Percentiles rank a stretch among this genome's conserved stretches.
phyloP scores from a whole-genome alignment of 495 filamentous ascomycete genomes.

The Penicillium cataractarum region DNA sequence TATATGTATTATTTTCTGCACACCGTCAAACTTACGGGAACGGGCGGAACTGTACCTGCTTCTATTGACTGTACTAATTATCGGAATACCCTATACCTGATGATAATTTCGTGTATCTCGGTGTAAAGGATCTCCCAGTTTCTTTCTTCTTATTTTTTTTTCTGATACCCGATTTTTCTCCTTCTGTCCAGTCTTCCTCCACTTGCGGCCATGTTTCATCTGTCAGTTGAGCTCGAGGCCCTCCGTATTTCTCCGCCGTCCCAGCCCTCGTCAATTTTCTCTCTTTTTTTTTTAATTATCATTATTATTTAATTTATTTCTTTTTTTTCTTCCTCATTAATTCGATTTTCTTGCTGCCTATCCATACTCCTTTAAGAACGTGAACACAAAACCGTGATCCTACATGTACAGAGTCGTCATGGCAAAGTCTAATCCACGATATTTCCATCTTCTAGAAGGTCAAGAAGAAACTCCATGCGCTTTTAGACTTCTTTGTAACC shows the following conservation, averaged over 20 bases:
- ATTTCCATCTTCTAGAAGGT: constrained; percentile 2
- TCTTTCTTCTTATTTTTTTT: constrained; percentile 11
- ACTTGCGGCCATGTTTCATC: constrained; percentile 16
- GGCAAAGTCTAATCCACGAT: not conserved
- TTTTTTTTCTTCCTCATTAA: constrained; percentile 11
- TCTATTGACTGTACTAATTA: not conserved
- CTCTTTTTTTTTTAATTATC: not conserved
- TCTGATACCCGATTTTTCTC: not conserved
- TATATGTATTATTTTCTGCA: not conserved
- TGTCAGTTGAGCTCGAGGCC: not conserved
- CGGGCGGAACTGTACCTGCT: constrained; percentile 24
- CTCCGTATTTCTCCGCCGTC: constrained; percentile 25
- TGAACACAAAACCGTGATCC: no score
- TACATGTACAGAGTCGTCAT: not conserved
- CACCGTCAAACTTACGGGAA: not conserved
- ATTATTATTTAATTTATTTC: not conserved
- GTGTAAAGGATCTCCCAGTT: no score
- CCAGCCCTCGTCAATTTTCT: constrained; percentile 10
- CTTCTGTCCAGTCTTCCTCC: constrained; percentile 10
- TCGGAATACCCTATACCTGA: no score
- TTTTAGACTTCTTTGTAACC: not conserved
- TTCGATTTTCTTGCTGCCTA: not conserved
- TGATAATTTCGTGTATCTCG: no score
- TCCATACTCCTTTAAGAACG: not conserved
- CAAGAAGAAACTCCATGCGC: not conserved